A percentile compares a stretch with the other conserved stretches of the same genome.
These are phyloP conservation scores for Trichosporon faecale DNA, from an alignment of 1,284 basidiomycete species.

Conservation along the genomic window DNA sequence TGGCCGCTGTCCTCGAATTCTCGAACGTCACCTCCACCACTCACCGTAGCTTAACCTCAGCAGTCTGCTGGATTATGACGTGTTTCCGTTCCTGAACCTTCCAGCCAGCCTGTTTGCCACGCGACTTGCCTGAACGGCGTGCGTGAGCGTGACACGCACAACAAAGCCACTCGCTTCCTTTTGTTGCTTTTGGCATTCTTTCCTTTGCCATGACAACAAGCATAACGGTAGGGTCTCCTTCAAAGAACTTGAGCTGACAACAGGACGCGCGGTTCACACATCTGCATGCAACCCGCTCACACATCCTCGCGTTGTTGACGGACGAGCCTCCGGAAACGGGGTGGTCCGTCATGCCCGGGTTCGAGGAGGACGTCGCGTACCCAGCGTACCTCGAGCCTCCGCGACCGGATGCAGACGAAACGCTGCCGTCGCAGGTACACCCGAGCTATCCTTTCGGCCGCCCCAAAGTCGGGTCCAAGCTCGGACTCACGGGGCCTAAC, in stretches of 20 bases:
- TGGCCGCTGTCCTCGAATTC: not conserved
- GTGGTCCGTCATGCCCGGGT: slow-evolving; percentile 46
- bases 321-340: slow-evolving; percentile 45
- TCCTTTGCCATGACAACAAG: slow-evolving; percentile 32
- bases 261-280: slow-evolving; percentile 49
- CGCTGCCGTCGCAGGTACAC: slow-evolving; percentile 41
- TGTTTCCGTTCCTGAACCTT: not conserved
- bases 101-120: not conserved
- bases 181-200: not conserved
- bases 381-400: slow-evolving; percentile 36
- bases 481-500: not conserved
- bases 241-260: not conserved
- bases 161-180: not conserved
- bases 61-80: slow-evolving; percentile 2
- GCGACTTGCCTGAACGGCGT: not conserved
- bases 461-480: slow-evolving; percentile 15
- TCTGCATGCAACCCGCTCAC: slow-evolving; percentile 38
- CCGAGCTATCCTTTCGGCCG: slow-evolving; percentile 46
- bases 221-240: slow-evolving; percentile 33
- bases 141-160: not conserved
- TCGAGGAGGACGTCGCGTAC: slow-evolving; percentile 39
- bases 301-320: slow-evolving; percentile 38
- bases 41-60: no score
- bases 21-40: slow-evolving; percentile 3
- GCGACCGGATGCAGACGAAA: slow-evolving; percentile 44